phyloP scores from a whole-genome alignment of 805 yeast genomes.

The Kluyveromyces dobzhanskii region DNA sequence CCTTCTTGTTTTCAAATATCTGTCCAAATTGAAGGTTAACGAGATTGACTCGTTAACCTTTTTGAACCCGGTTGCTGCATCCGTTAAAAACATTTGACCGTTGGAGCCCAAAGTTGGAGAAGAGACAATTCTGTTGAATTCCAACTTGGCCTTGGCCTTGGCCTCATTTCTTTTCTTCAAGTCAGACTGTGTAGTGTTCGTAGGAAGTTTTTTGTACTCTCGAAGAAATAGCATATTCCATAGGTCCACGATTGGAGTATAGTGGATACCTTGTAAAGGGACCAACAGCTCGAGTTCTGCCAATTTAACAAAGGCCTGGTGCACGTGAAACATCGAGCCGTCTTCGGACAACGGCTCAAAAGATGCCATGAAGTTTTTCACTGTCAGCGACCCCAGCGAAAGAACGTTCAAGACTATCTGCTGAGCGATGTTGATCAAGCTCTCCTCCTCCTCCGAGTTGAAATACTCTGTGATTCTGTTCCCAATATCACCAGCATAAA shows the following conservation, averaged over 20 bases:
- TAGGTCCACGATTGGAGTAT: slow-evolving; percentile 31
- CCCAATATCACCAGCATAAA: slow-evolving; percentile 74
- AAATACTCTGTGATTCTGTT: slow-evolving; percentile 38
- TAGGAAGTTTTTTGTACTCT: slow-evolving; percentile 33
- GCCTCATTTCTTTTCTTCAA: slow-evolving; percentile 52
- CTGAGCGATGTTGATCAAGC: slow-evolving; percentile 11
- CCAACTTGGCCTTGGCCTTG: slow-evolving; percentile 38
- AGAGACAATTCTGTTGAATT: slow-evolving; percentile 29
- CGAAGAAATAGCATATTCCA: slow-evolving; percentile 36
- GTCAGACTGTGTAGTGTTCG: slow-evolving; percentile 39
- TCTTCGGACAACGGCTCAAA: slow-evolving; percentile 18
- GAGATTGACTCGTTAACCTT: slow-evolving; percentile 43
- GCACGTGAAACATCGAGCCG: slow-evolving; percentile 21
- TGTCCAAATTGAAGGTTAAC: slow-evolving; percentile 51
- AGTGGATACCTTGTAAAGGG: slow-evolving; percentile 36
- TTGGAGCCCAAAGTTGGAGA: slow-evolving; percentile 19
- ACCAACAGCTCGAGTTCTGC: slow-evolving; percentile 42
- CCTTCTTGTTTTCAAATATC: slow-evolving; percentile 62
- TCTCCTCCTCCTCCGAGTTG: slow-evolving; percentile 6
- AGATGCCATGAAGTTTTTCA: slow-evolving; percentile 39
- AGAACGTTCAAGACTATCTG: slow-evolving; percentile 62
- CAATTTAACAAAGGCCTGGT: slow-evolving; percentile 35
- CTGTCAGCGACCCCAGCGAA: slow-evolving; percentile 58
- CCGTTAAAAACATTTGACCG: slow-evolving; percentile 18
- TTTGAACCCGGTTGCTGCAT: slow-evolving; percentile 30